Evolutionary conservation across 768 basidiomycete species (phyloP), one percentile per base, ranked within the genome.

Genomic region (Xerocomellus intermedius): DNA sequence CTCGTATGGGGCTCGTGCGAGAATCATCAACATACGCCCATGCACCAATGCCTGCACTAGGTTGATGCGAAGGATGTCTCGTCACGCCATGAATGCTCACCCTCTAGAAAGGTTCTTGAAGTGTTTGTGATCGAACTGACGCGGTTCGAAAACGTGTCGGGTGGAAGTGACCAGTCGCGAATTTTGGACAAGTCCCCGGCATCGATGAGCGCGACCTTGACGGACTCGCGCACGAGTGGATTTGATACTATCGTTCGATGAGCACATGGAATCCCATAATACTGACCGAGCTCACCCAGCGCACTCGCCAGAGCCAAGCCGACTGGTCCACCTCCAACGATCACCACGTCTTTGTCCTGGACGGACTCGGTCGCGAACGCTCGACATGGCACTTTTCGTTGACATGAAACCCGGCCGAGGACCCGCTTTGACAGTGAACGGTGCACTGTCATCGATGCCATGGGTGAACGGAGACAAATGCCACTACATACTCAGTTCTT

Each of bases 241-340:
- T 81, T 82, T 0, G 85, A 81, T 8, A 80, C 91, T 90, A 36
- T 24, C 6, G 9, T 33, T 37, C 13, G 6, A 56, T 49, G 46
- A 50, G 35, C 16, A 32, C 45, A 39, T 2, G 45, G 10, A 32
- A 16, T 45, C 24, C 50, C 17, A 10, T n/a, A n/a, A 35, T 17
- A 38, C 16, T 8, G 33, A 14, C 41, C 5, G 8, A 21, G 70
- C 82, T 56, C 67, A 96, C 95, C 82, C 8, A 99, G 77, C 33
- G 93, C 91, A 65, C 84, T 85, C 4, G 94, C 94, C 35, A 99
- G 75, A 13, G 94, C 89, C 38, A 99, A 79, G 4, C 97, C 97
- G 5, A 83, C 91, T 24, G 93, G 94, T 2, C 95, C 96, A 26
- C 92, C 97, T 17, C 97, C 96, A 24, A 98, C 91, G 62, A 98